These are phyloP conservation scores for Nicotiana knightiana DNA, from an alignment of 257 asterid species.

Conservation along the genomic window DNA sequence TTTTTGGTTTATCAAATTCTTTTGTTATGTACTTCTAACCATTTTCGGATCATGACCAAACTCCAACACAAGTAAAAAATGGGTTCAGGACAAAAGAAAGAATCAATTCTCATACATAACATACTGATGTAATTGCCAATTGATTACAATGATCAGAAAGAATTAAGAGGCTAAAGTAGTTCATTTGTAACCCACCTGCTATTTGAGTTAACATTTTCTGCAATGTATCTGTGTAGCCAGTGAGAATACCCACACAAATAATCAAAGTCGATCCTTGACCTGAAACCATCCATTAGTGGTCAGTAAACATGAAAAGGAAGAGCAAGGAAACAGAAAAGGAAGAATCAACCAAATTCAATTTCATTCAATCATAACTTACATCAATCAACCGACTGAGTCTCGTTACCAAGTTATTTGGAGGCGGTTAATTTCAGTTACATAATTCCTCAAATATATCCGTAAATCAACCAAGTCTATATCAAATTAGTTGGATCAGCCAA, in stretches of 20 bases:
- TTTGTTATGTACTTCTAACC: neutral
- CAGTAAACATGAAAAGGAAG: slow-evolving; percentile 12
- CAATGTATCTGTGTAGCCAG: slow-evolving; percentile 92
- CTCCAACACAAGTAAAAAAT: neutral
- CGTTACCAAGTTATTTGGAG: neutral
- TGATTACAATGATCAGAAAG: neutral
- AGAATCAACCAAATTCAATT: neutral
- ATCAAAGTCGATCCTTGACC: slow-evolving; percentile 97
- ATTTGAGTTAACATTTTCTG: slow-evolving; percentile 86
- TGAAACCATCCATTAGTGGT: slow-evolving; percentile 30
- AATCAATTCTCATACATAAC: neutral
- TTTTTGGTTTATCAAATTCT: neutral
- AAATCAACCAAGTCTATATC: neutral
- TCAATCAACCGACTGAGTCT: neutral
- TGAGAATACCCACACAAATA: slow-evolving; percentile 86
- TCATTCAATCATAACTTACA: neutral
- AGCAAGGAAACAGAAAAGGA: slow-evolving; percentile 1
- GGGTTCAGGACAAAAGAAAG: neutral
- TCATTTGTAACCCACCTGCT: slow-evolving; percentile 47
- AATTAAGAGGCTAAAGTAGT: neutral
- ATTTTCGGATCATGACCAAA: slow-evolving; percentile 4
- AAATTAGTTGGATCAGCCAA: neutral
- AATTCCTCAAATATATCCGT: neutral
- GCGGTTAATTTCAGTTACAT: neutral
- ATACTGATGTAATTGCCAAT: neutral